Percentiles rank a stretch among this genome's conserved stretches.
These are phyloP conservation scores for Phlebiopsis flavidoalba DNA, from an alignment of 768 basidiomycete genomes.

Conservation along the genomic window DNA sequence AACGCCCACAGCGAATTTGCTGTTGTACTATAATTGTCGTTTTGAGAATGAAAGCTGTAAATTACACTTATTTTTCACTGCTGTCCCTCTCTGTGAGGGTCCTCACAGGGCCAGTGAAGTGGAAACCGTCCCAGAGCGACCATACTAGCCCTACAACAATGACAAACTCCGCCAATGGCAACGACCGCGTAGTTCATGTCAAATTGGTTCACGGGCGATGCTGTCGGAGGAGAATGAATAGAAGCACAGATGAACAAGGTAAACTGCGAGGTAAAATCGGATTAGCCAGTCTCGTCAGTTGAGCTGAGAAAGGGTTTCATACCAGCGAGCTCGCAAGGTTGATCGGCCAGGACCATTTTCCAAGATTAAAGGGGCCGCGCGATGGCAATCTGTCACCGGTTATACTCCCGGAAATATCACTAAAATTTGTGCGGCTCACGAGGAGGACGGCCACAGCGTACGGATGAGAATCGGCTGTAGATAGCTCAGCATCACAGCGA, in stretches of 20 bases:
- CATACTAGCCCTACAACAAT: constrained; percentile 42
- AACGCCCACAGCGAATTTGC: not conserved
- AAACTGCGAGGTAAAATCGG: constrained; percentile 31
- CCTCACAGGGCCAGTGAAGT: constrained; percentile 41
- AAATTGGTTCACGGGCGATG: constrained; percentile 39
- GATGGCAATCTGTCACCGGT: constrained; percentile 33
- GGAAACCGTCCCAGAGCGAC: constrained; percentile 41
- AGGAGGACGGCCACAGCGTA: constrained; percentile 52
- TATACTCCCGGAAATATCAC: not conserved
- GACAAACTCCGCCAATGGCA: constrained; percentile 42
- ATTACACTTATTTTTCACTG: constrained; percentile 3
- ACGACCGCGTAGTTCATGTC: constrained; percentile 60
- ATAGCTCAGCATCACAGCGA: constrained; percentile 56
- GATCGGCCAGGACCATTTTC: constrained; percentile 47
- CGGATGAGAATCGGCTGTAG: constrained; percentile 53
- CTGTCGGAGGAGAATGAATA: constrained; percentile 55
- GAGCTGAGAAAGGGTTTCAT: constrained; percentile 7
- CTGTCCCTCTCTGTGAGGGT: constrained; percentile 22
- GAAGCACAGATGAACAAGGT: constrained; percentile 45
- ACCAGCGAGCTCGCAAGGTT: constrained; percentile 45
- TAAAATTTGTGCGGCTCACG: constrained; percentile 4
- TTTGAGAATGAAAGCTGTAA: not conserved
- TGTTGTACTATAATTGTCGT: not conserved
- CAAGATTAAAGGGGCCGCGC: constrained; percentile 47
- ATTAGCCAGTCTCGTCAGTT: too few species aligned